These are phyloP conservation scores for Pseudomicrostroma phylloplanum DNA, from an alignment of 1,284 basidiomycete species.

Conservation along the genomic window DNA sequence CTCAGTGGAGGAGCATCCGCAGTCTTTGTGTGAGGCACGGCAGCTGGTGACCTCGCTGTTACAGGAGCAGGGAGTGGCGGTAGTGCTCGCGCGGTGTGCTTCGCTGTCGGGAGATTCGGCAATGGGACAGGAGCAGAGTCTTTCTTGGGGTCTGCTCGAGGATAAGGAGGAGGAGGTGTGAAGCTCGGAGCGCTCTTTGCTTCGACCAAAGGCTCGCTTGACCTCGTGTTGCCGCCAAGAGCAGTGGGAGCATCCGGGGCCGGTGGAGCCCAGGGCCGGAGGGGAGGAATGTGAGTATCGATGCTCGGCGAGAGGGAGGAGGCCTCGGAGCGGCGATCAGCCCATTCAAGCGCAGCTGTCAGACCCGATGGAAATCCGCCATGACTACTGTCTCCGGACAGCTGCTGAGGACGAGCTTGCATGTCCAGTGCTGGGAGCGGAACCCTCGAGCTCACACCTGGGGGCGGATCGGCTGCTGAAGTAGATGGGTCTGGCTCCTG, in stretches of 20 bases:
- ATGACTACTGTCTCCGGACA: background rate
- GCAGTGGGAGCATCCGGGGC: background rate
- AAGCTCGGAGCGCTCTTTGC: no score
- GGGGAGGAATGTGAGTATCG: background rate
- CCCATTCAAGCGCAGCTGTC: constrained; percentile 3
- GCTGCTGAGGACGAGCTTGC: background rate
- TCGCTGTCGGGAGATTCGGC: no score
- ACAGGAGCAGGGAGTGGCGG: no score
- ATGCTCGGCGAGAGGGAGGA: background rate
- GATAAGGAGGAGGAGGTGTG: no score
- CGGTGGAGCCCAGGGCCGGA: no score
- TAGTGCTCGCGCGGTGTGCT: no score
- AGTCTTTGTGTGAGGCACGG: no score
- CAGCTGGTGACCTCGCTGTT: no score
- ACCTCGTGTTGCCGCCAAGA: background rate
- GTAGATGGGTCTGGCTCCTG: no score
- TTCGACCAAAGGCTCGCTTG: background rate
- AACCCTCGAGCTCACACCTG: background rate
- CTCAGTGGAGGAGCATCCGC: no score
- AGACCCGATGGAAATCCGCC: background rate
- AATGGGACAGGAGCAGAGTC: no score
- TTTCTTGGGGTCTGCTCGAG: no score
- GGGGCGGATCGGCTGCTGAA: background rate
- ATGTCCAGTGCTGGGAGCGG: background rate
- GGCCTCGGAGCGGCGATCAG: background rate